A percentile compares a stretch with the other conserved stretches of the same genome.
Evolutionary conservation across 139 green algal species (phyloP).

Genomic region (Limnomonas spitsbergensis): DNA sequence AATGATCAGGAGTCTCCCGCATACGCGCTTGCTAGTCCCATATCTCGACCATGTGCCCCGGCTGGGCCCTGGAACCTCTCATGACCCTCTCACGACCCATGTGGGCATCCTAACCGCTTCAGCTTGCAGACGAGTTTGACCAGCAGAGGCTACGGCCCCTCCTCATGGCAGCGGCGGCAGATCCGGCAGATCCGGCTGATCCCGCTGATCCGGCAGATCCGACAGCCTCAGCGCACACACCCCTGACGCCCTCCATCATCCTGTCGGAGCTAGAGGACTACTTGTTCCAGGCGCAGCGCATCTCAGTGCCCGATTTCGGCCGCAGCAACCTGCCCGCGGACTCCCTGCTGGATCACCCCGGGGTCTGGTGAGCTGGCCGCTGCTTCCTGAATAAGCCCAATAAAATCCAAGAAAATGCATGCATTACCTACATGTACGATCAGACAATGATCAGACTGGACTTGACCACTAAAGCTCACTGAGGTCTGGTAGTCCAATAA

Average conservation of each 20-base stretch:
- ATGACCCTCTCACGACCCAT: neutral
- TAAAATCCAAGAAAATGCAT: neutral
- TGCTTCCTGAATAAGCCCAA: too few species aligned
- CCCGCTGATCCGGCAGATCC: neutral
- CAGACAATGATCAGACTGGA: neutral
- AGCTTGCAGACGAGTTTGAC: neutral
- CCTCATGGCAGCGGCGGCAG: neutral
- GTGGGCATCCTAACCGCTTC: neutral
- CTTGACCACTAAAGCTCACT: neutral
- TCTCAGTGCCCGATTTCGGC: conserved; percentile 14
- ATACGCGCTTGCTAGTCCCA: too few species aligned
- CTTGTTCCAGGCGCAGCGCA: neutral
- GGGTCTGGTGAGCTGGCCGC: conserved; percentile 12
- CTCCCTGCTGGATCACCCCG: conserved; percentile 11
- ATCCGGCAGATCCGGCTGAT: neutral
- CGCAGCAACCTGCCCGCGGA: conserved; percentile 17
- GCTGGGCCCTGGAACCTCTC: too few species aligned
- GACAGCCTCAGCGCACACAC: too few species aligned
- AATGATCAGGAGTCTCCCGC: too few species aligned
- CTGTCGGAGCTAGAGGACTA: neutral
- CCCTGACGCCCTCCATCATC: neutral
- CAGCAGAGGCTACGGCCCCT: neutral
- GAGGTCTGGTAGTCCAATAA: neutral
- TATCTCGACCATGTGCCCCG: too few species aligned
- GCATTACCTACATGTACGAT: neutral